Base-by-base conservation (phyloP, 768 basidiomycete species). In the Dacryopinax spathularia region DNA sequence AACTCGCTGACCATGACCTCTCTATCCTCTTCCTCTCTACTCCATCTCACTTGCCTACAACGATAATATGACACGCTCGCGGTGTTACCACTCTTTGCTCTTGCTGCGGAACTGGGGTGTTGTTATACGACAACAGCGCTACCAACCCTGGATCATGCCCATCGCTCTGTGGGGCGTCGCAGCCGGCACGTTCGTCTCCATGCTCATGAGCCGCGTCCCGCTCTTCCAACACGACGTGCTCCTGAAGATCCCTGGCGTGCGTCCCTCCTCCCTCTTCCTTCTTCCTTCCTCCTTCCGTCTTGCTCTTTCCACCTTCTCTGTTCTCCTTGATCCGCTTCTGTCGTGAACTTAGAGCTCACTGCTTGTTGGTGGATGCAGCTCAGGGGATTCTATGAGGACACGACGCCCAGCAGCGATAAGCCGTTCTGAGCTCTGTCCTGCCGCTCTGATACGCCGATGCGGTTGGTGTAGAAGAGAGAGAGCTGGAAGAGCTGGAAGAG, bases 191-290 rank as follows among this genome's bases (percentile, higher is more conserved):
- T 81, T 82, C 60, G 86, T 68, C 31, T 33, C 80, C 59, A 74
- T 89, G 70, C 79, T 88, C 70, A 89, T 90, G 72, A 91, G 89
- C 5, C 87, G 88, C 59, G 91, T 89, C 0, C 90, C 90, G n/a
- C 79, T 90, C 41, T 86, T 92, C 67, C 86, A 83, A 75, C 83
- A 84, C 39, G 86, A 84, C 70, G 71, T 91, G 65, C 76, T 92
- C 39, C 73, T 81, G 66, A 88, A 90, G 69, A 74, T 88, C 35
- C 90, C 90, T 2, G 69, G 89, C 61, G 90, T 91, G 60, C 39
- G 71, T 72, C 86, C 74, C n/a, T 12, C 65, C 29, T 18, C 34
- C 35, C 43, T 59, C 67, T 64, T 62, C 56, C 34, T 62, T 35
- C 37, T 56, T 34, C 36, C 27, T 63, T 36, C 59, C 60, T 48